Base-by-base conservation (phyloP, 805 yeast genomes). In the Lachancea nothofagi region DNA sequence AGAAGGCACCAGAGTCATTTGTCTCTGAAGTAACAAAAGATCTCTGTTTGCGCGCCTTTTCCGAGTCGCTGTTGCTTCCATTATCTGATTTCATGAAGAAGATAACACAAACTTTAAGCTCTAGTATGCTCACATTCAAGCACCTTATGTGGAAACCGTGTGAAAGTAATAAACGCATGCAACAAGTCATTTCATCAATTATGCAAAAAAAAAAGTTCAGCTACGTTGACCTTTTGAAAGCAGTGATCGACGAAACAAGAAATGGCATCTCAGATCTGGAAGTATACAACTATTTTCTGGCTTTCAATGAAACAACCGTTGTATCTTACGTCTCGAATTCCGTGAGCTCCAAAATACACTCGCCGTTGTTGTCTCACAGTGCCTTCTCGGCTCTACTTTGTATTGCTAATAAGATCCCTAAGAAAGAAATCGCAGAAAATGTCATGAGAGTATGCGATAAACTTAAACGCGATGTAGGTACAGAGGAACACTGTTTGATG, bases 301-400 rank as follows among this genome's bases (percentile, higher is more conserved):
- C 40, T n/a, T 20, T 40, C 12, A 33, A 41, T 1, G 51, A 54
- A 32, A 13, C 22, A 5, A 6, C 22, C 6, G 41, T 45, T 10
- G 40, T 24, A 23, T 22, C 26, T 9, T 55, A 54, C 23, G 42
- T 50, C 10, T 44, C 46, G 3, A 55, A 57, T 34, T 43, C 52
- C 50, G 41, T 55, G 18, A 52, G 57, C 7, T 51, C 61, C 4
- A 50, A 45, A 33, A 34, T 55, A n/a, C 34, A 54, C 15, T 43
- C 54, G 4, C 40, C 48, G 7, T 41, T 35, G 20, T 43, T 55
- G 33, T 23, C 49, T n/a, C 9, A 38, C 7, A 28, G 15, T 5
- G 52, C 47, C 7, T 42, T 49, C 25, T 23, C 32, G n/a, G 32
- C 47, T n/a, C 38, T 56, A 5, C 33, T 48, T 6, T 38, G 35